Percentiles rank a stretch among this genome's conserved stretches.
phyloP scores from a whole-genome alignment of 192 early-diverging fungal genomes.

The Rhizophlyctis rosea region DNA sequence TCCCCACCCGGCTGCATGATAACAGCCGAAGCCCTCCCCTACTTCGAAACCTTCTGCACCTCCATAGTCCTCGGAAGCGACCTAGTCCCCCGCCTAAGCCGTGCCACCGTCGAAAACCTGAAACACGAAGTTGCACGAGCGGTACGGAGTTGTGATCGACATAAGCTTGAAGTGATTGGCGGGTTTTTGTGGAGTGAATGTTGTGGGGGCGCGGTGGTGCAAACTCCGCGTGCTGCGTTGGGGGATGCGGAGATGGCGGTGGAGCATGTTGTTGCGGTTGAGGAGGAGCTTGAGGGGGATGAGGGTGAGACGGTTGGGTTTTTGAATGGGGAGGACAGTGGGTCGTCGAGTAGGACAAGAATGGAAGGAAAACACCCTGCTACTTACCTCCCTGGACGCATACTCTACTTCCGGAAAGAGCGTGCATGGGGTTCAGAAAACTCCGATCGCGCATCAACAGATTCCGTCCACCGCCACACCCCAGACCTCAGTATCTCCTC shows the following conservation, averaged over 20 bases:
- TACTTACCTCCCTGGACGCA: constrained; percentile 39
- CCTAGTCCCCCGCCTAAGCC: constrained; percentile 39
- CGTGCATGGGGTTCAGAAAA: not conserved
- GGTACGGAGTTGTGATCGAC: constrained; percentile 24
- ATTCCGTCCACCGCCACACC: not conserved
- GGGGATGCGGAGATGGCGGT: not conserved
- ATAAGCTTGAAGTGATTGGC: constrained; percentile 41
- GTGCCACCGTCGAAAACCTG: constrained; percentile 37
- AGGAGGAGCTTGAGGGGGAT: not conserved
- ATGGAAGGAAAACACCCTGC: not conserved
- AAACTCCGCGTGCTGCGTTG: not conserved
- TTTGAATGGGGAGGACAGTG: not conserved
- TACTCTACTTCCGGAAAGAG: constrained; percentile 36
- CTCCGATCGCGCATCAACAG: not conserved
- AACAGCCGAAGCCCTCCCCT: constrained; percentile 24
- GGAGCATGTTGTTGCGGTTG: constrained; percentile 1
- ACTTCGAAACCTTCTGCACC: constrained; percentile 42
- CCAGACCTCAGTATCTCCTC: not conserved
- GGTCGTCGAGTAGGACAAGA: not conserved
- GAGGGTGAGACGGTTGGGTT: not conserved
- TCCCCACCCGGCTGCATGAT: constrained; percentile 47
- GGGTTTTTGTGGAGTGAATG: constrained; percentile 11
- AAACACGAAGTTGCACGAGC: constrained; percentile 28
- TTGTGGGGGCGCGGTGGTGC: not conserved
- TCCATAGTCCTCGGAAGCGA: constrained; percentile 47